Conservation (phyloP, 2,329 filamentous ascomycete genomes). For the Paecilomyces sp. region DNA sequence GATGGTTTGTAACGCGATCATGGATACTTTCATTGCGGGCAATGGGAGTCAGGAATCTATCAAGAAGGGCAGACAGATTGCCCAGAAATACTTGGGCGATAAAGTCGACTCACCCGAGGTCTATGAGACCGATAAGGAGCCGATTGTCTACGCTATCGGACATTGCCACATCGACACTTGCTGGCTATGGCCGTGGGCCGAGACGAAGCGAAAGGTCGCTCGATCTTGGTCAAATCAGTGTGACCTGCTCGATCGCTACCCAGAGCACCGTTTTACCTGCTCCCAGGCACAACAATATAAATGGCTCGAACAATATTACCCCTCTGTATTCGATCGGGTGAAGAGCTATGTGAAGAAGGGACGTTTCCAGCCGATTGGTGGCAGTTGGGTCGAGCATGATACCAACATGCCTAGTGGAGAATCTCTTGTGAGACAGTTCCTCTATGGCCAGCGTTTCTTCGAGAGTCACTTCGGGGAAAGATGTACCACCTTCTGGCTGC, state of each 20-base stretch:
- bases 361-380: conserved; percentile 88
- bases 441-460: conserved; percentile 93
- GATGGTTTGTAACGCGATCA: conserved; percentile 76
- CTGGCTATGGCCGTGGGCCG: conserved; percentile 97
- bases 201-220: conserved; percentile 94
- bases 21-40: conserved; percentile 79
- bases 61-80: conserved; percentile 71
- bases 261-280: conserved; percentile 84
- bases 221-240: conserved; percentile 97
- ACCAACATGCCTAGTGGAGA: conserved; percentile 96
- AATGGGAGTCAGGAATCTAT: conserved; percentile 67
- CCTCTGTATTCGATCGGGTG: conserved; percentile 80
- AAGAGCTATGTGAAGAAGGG: conserved; percentile 86
- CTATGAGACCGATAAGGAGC: conserved; percentile 66
- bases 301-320: conserved; percentile 88
- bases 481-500: conserved; percentile 91
- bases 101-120: conserved; percentile 76
- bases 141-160: conserved; percentile 80
- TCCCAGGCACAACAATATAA: conserved; percentile 98
- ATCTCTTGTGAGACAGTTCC: conserved; percentile 84
- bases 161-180: conserved; percentile 98
- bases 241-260: conserved; percentile 88
- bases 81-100: conserved; percentile 71
- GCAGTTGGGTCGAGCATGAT: conserved; percentile 98
- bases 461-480: conserved; percentile 86